Conservation (phyloP, 1,284 basidiomycete genomes). For the Ustilago xerochloae region DNA sequence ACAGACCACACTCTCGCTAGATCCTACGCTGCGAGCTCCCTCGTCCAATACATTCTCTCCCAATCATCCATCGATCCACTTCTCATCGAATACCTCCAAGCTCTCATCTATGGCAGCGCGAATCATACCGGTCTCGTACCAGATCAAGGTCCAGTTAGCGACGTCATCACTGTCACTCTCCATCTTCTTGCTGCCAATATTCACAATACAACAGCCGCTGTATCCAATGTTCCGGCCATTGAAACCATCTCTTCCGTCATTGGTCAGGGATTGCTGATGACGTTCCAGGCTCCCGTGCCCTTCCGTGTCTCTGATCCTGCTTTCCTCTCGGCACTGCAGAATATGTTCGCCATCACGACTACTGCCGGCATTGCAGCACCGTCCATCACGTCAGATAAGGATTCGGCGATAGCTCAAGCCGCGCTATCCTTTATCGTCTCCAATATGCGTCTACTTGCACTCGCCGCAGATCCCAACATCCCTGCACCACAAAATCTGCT, state of each 20-base stretch:
- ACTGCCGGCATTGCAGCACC: background rate
- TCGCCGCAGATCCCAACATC: conserved; percentile 28
- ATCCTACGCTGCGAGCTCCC: conserved; percentile 23
- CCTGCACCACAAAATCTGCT: conserved; percentile 36
- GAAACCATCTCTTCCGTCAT: conserved; percentile 43
- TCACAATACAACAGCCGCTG: background rate
- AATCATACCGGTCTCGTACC: conserved; percentile 24
- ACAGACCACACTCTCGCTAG: background rate
- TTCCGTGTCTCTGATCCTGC: conserved; percentile 19
- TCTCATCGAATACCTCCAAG: conserved; percentile 42
- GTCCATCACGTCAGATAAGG: background rate
- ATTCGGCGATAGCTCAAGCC: background rate
- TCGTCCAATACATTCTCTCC: conserved; percentile 21
- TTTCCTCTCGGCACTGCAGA: conserved; percentile 24
- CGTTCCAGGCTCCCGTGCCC: conserved; percentile 21
- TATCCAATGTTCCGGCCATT: conserved; percentile 28
- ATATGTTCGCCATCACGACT: background rate
- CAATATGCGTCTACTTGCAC: conserved; percentile 30
- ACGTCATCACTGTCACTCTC: conserved; percentile 41
- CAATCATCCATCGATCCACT: conserved; percentile 41
- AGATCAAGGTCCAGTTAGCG: conserved; percentile 44
- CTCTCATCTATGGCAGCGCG: conserved; percentile 38
- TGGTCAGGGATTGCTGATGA: conserved; percentile 43
- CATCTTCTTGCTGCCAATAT: conserved; percentile 32
- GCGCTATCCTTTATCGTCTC: conserved; percentile 27